Evolutionary conservation across 176 grass and related monocot species (phyloP), one percentile per base, ranked within the genome.

Genomic region (Bonia amplexicaulis): DNA sequence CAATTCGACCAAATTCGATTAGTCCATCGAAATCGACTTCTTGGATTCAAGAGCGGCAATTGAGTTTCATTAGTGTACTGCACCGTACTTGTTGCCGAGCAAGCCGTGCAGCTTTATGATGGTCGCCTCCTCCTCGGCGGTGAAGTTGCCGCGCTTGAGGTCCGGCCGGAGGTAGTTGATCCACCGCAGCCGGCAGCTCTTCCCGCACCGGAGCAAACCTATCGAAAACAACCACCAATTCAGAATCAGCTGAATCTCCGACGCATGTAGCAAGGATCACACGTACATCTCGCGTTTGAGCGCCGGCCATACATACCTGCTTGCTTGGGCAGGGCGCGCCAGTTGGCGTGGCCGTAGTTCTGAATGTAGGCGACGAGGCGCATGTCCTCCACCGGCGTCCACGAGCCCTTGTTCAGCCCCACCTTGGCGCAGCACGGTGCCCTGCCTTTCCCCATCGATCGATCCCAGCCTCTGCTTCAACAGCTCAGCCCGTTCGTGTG

Each of bases 111-210:
- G 88, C 85, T 82, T 92, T 41, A 97, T 91, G 72, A 97, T 79
- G 23, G 84, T 89, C 49, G 91, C 88, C 67, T 97, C 92, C 83
- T 97, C 95, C 12, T 94, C 92, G 46, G 58, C 52, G 57, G 86
- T 91, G 92, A 97, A 97, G 76, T 91, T 94, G 39, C 95, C 95
- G 37, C 95, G 95, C 92, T 97, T 97, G 64, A 97, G 89, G 83
- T 97, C 95, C 0, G 95, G 95, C 2, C 92, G 90, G 61, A 97
- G 95, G 88, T 97, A 97, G 90, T 97, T 97, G 86, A 94, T 94
- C 95, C 95, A 97, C 80, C 95, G 91, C 39, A 97, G 85, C 55
- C 95, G 83, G 82, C 95, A 97, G 62, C 95, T 97, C 90, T 97
- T 97, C 77, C 95, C 95, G 55, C 95, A 97, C 77, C 95, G 85